Conservation (phyloP, 2,329 filamentous ascomycete species). For the Xylaria arbuscula region DNA sequence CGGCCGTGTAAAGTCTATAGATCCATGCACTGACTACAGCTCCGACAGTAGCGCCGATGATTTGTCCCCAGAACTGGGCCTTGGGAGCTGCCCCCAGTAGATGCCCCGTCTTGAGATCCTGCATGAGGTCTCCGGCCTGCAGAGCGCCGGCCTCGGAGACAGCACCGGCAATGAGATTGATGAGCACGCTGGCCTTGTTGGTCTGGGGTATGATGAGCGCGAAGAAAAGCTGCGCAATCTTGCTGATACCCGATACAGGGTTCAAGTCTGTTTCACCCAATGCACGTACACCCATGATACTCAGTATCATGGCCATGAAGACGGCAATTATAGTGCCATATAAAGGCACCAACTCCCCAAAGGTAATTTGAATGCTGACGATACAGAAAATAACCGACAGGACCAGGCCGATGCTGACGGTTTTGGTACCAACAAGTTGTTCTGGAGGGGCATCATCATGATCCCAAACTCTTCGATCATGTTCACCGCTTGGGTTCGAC, state of each 20-base stretch:
- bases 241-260: constrained; percentile 95
- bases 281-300: constrained; percentile 78
- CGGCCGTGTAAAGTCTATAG: constrained; percentile 86
- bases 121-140: constrained; percentile 95
- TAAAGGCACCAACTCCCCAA: constrained; percentile 83
- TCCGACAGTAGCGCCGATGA: constrained; percentile 88
- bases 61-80: constrained; percentile 96
- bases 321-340: constrained; percentile 82
- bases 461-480: constrained; percentile 54
- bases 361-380: constrained; percentile 81
- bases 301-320: constrained; percentile 81
- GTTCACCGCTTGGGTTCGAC: constrained; percentile 38
- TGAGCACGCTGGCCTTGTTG: constrained; percentile 87
- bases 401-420: constrained; percentile 79
- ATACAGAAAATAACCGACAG: constrained; percentile 84
- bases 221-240: constrained; percentile 95
- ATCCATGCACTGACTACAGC: constrained; percentile 87
- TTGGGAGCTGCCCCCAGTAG: constrained; percentile 90
- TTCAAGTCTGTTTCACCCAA: constrained; percentile 91
- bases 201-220: constrained; percentile 86
- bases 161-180: constrained; percentile 93
- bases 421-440: constrained; percentile 79
- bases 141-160: constrained; percentile 86
- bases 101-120: constrained; percentile 96
- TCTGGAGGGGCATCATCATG: constrained; percentile 84